Evolutionary conservation across 139 green algal genomes (phyloP).

Genomic region (Coccomyxa sp.): DNA sequence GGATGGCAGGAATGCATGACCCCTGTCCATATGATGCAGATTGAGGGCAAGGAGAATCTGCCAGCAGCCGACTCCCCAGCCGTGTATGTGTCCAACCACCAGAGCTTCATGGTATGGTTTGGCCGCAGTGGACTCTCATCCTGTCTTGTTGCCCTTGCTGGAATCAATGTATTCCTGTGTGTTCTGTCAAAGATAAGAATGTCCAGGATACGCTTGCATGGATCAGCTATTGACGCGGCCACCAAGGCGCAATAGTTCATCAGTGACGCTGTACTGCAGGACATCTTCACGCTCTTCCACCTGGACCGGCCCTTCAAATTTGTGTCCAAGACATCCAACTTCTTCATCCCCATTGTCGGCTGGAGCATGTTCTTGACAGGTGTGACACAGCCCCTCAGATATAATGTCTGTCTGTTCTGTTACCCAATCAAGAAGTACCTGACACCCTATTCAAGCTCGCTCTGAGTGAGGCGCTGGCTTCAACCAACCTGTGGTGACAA

Average conservation of each 20-base stretch:
- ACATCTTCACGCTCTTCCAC: constrained; percentile 91
- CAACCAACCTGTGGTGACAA: too few relatives aligned
- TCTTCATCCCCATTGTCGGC: constrained; percentile 96
- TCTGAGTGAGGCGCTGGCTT: too few relatives aligned
- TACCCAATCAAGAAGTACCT: too few relatives aligned
- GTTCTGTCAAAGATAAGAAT: too few relatives aligned
- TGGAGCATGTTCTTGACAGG: constrained; percentile 99
- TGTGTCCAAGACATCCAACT: constrained; percentile 95
- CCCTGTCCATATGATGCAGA: constrained; percentile 21
- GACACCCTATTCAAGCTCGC: too few relatives aligned
- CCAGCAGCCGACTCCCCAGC: constrained; percentile 63
- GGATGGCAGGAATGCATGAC: too few relatives aligned
- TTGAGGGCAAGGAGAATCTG: constrained; percentile 85
- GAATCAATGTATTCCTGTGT: background rate
- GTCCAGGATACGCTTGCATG: too few relatives aligned
- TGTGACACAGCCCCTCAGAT: too few relatives aligned
- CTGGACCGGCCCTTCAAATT: constrained; percentile 94
- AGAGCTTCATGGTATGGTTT: constrained; percentile 95
- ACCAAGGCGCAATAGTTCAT: too few relatives aligned
- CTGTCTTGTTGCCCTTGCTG: background rate
- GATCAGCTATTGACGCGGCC: too few relatives aligned
- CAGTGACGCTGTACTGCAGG: constrained; percentile 47
- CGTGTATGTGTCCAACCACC: constrained; percentile 97
- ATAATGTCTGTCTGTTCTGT: too few relatives aligned
- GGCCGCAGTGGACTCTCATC: background rate